Conservation (phyloP, 176 grass and related monocot genomes). For the Tillandsia fasciculata region DNA sequence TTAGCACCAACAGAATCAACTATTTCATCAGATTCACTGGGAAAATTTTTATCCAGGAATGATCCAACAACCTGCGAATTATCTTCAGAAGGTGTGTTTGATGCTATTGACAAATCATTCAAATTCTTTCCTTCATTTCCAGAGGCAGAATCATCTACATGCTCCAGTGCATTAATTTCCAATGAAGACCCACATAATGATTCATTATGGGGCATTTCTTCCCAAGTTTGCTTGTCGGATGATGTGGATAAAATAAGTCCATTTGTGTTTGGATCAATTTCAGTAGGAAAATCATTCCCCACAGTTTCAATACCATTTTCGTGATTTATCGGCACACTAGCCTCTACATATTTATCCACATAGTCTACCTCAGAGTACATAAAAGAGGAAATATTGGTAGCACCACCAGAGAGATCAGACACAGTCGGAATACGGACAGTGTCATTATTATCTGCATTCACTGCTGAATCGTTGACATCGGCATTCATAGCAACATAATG, state of each 20-base stretch:
- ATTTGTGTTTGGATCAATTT: not conserved
- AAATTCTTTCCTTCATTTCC: conserved; percentile 25
- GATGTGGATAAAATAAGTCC: not conserved
- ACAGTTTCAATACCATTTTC: not conserved
- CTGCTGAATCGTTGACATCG: not conserved
- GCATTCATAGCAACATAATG: not conserved
- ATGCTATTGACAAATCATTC: conserved; percentile 6
- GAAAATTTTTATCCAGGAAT: conserved; percentile 6
- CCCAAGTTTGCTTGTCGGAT: not conserved
- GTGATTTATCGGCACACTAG: not conserved
- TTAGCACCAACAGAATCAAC: conserved; percentile 17
- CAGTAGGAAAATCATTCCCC: not conserved
- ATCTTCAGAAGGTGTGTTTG: conserved; percentile 18
- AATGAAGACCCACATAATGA: not conserved
- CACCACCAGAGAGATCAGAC: not conserved
- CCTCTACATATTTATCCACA: not conserved
- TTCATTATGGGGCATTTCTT: not conserved
- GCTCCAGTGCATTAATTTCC: conserved; percentile 36
- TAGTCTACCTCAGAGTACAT: not conserved
- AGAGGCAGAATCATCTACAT: conserved; percentile 39
- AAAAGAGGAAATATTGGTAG: not conserved
- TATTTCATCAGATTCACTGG: conserved; percentile 12
- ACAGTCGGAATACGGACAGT: not conserved
- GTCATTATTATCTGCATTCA: not conserved
- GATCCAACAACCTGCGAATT: conserved; percentile 19